These are phyloP conservation scores for Stereum hirsutum DNA, from an alignment of 1,284 basidiomycete species.

Conservation along the genomic window DNA sequence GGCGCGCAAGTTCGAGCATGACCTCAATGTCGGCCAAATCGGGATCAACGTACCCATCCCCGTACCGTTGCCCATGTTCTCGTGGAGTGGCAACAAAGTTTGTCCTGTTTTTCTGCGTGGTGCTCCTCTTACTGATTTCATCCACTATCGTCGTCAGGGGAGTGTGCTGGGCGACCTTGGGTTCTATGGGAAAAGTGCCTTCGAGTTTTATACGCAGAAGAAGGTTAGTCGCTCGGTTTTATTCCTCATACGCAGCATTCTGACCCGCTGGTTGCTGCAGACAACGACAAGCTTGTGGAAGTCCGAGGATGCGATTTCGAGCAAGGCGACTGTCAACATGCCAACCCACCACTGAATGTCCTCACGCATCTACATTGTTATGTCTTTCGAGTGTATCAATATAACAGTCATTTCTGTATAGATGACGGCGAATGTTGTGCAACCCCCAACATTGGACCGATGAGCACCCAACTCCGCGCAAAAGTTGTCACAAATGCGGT, in stretches of 20 bases:
- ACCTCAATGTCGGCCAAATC: constrained; percentile 88
- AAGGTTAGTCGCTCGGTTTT: constrained; percentile 37
- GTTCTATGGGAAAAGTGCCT: constrained; percentile 84
- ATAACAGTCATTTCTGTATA: too few species aligned
- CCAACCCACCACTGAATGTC: constrained; percentile 66
- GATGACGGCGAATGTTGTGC: too few species aligned
- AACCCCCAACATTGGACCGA: too few species aligned
- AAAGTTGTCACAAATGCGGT: too few species aligned
- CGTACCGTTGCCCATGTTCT: constrained; percentile 86
- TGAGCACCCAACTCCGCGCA: too few species aligned
- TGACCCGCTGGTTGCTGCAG: constrained; percentile 25
- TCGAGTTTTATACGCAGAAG: constrained; percentile 89
- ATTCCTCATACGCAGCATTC: not conserved
- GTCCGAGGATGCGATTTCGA: constrained; percentile 72
- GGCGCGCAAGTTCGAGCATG: constrained; percentile 86
- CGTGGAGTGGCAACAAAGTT: constrained; percentile 87
- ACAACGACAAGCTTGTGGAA: constrained; percentile 80
- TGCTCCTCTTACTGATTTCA: constrained; percentile 12
- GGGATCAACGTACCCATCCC: constrained; percentile 93
- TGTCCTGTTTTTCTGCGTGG: too few species aligned
- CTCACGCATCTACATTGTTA: too few species aligned
- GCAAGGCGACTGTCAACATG: constrained; percentile 75
- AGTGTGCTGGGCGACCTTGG: constrained; percentile 84
- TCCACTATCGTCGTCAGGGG: constrained; percentile 40
- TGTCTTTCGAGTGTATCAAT: too few species aligned